Evolutionary conservation across 352 stramenopile species (phyloP).

Genomic region (Albugo candida): DNA sequence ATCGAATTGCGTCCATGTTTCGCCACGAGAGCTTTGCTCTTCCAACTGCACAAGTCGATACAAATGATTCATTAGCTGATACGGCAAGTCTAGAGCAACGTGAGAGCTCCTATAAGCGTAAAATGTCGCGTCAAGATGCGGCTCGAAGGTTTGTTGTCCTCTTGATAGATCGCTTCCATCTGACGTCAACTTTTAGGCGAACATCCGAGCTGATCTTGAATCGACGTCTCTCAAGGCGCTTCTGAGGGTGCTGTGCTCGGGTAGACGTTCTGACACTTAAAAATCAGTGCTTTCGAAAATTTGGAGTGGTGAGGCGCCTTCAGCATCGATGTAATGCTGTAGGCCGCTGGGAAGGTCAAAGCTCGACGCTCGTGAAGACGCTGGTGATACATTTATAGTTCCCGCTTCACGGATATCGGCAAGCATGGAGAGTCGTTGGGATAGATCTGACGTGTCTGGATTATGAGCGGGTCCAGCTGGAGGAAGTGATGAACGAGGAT

Average conservation of each 20-base stretch:
- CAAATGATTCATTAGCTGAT: slow-evolving; percentile 20
- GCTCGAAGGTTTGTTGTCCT: slow-evolving; percentile 41
- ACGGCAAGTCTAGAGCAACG: slow-evolving; percentile 12
- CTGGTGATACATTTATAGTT: not conserved
- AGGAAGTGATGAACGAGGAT: no score
- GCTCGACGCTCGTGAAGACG: slow-evolving; percentile 24
- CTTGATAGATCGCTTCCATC: not conserved
- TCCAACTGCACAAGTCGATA: slow-evolving; percentile 13
- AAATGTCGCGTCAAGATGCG: slow-evolving; percentile 45
- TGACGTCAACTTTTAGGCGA: slow-evolving; percentile 16
- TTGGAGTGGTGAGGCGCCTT: slow-evolving; percentile 13
- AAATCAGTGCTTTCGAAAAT: slow-evolving; percentile 43
- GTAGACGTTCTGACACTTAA: slow-evolving; percentile 12
- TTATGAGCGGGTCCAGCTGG: no score
- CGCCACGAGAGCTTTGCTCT: slow-evolving; percentile 65
- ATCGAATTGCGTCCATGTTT: slow-evolving; percentile 65
- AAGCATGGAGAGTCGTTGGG: no score
- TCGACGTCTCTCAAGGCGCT: slow-evolving; percentile 11
- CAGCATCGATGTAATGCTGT: slow-evolving; percentile 12
- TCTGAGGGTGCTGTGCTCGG: no score
- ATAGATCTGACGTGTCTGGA: no score
- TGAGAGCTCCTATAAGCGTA: not conserved
- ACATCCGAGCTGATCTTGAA: slow-evolving; percentile 77
- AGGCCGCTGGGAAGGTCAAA: slow-evolving; percentile 29
- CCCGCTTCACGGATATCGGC: no score